Evolutionary conservation across 1,284 basidiomycete species (phyloP).

Genomic region (Papiliotrema nemorosa): DNA sequence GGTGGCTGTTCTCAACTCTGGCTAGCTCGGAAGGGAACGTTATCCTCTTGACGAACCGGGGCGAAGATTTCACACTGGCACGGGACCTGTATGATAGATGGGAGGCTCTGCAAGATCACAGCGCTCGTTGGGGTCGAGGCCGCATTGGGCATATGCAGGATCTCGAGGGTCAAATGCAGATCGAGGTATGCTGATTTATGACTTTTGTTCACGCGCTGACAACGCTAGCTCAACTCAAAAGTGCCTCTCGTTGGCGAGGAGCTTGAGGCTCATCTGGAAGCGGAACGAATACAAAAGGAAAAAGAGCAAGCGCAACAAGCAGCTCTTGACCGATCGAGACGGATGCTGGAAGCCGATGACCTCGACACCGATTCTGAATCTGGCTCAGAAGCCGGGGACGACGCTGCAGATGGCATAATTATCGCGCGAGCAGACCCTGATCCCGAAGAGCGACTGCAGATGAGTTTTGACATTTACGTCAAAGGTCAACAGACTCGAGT

Average conservation of each 20-base stretch:
- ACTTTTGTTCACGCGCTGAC: not conserved
- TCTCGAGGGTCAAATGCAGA: conserved; percentile 64
- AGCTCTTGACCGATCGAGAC: conserved; percentile 72
- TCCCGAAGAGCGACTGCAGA: conserved; percentile 41
- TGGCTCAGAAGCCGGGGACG: conserved; percentile 56
- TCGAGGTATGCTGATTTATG: conserved; percentile 59
- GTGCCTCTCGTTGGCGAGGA: conserved; percentile 82
- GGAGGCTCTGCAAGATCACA: conserved; percentile 71
- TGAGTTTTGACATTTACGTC: conserved; percentile 93
- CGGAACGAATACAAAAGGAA: conserved; percentile 76
- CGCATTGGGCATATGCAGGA: conserved; percentile 78
- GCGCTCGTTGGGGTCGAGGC: conserved; percentile 71
- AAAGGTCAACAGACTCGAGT: conserved; percentile 83
- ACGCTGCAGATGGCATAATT: conserved; percentile 61
- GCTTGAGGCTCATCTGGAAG: conserved; percentile 73
- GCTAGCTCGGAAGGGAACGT: conserved; percentile 76
- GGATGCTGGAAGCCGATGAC: conserved; percentile 77
- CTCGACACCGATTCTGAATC: conserved; percentile 61
- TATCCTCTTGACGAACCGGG: conserved; percentile 71
- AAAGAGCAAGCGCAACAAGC: conserved; percentile 83
- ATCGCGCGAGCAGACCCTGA: conserved; percentile 44
- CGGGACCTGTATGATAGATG: conserved; percentile 79
- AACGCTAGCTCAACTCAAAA: conserved; percentile 51
- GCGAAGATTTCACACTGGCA: conserved; percentile 75
- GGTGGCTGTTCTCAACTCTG: conserved; percentile 78